Percentiles rank a stretch among this genome's conserved stretches.
phyloP scores from a whole-genome alignment of 805 yeast species.

The Suhomyces vadensis region DNA sequence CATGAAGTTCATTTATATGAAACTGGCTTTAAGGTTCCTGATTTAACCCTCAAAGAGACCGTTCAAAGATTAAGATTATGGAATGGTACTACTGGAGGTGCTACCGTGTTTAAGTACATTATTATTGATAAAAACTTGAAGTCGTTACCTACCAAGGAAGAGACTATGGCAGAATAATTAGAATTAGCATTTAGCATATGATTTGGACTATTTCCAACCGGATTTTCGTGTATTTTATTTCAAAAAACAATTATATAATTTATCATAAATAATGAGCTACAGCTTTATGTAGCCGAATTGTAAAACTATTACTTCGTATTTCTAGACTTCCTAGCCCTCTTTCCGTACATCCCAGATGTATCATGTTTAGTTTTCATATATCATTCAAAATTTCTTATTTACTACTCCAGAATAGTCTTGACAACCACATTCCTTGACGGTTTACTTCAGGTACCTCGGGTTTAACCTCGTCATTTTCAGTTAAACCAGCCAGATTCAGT shows the following conservation, averaged over 20 bases:
- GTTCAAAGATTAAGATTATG: slow-evolving; percentile 65
- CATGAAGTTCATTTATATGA: slow-evolving; percentile 61
- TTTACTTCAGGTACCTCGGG: not conserved
- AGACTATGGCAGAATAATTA: slow-evolving; percentile 7
- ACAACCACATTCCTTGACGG: slow-evolving; percentile 4
- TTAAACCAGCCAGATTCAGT: too few relatives aligned
- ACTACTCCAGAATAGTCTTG: slow-evolving; percentile 13
- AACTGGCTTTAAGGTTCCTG: slow-evolving; percentile 74
- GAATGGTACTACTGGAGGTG: slow-evolving; percentile 83
- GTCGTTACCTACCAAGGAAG: slow-evolving; percentile 22
- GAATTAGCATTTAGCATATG: slow-evolving; percentile 1
- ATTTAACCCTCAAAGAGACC: slow-evolving; percentile 58
- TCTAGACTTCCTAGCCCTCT: not conserved
- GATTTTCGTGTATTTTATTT: slow-evolving; percentile 2
- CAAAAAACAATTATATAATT: slow-evolving; percentile 2
- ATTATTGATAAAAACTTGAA: slow-evolving; percentile 32
- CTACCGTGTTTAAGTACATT: slow-evolving; percentile 58
- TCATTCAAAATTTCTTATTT: not conserved
- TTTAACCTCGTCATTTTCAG: not conserved
- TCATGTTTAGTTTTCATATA: not conserved
- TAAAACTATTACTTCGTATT: not conserved
- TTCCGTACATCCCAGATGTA: slow-evolving; percentile 3
- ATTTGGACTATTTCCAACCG: not conserved
- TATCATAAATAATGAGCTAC: not conserved
- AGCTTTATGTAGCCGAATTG: too few relatives aligned